Evolutionary conservation across 176 grass and related monocot genomes (phyloP).

Genomic region (Juncus inflexus): DNA sequence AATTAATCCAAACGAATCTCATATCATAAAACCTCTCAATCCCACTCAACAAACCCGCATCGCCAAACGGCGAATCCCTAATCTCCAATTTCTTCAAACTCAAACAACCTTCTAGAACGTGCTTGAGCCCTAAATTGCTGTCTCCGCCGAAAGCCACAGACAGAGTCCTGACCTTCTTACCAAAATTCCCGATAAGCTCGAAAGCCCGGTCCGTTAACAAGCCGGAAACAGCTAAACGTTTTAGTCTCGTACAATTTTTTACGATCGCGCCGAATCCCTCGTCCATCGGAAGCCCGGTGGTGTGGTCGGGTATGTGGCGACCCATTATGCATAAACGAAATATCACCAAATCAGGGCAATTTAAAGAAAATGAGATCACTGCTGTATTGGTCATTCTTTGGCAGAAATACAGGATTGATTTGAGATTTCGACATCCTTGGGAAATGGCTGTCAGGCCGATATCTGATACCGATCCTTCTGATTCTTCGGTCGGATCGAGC

Average conservation of each 20-base stretch:
- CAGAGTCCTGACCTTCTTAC: slow-evolving; percentile 72
- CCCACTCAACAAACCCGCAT: slow-evolving; percentile 63
- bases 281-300: slow-evolving; percentile 66
- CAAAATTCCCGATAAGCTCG: slow-evolving; percentile 70
- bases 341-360: slow-evolving; percentile 69
- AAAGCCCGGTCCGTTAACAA: slow-evolving; percentile 77
- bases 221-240: slow-evolving; percentile 82
- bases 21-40: slow-evolving; percentile 86
- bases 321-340: slow-evolving; percentile 97
- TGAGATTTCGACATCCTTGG: slow-evolving; percentile 60
- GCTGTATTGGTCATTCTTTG: slow-evolving; percentile 88
- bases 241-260: slow-evolving; percentile 78
- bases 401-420: slow-evolving; percentile 83
- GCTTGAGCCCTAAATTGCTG: slow-evolving; percentile 50
- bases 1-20: slow-evolving; percentile 89
- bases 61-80: slow-evolving; percentile 81
- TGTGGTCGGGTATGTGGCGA: slow-evolving; percentile 54
- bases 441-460: slow-evolving; percentile 66
- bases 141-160: slow-evolving; percentile 84
- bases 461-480: slow-evolving; percentile 71
- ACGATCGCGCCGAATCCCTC: slow-evolving; percentile 91
- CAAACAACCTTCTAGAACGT: slow-evolving; percentile 66
- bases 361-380: slow-evolving; percentile 59
- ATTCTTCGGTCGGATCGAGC: slow-evolving; percentile 52
- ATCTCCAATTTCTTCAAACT: slow-evolving; percentile 99